A percentile compares a stretch with the other conserved stretches of the same genome.
Evolutionary conservation across 768 basidiomycete genomes (phyloP).

Genomic region (Leccinum imitatum): DNA sequence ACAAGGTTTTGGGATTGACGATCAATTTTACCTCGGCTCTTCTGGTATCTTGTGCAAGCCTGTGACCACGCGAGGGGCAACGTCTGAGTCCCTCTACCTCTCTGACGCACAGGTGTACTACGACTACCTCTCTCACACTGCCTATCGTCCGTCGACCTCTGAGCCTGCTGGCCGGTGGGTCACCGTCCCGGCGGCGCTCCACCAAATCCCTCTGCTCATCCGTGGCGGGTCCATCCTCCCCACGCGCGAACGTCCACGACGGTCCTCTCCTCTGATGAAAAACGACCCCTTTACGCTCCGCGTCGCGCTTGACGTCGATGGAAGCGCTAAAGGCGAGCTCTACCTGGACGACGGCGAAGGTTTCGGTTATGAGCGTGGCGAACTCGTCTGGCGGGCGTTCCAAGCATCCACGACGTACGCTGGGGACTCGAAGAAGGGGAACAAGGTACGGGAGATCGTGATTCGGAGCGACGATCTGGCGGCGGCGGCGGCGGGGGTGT

Average conservation of each 20-base stretch:
- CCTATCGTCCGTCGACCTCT: constrained; percentile 59
- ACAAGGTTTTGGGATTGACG: constrained; percentile 84
- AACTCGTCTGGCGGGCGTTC: constrained; percentile 84
- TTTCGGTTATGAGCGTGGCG: constrained; percentile 70
- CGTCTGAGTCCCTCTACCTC: constrained; percentile 74
- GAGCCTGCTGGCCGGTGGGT: constrained; percentile 55
- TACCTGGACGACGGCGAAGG: constrained; percentile 95
- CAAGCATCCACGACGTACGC: constrained; percentile 46
- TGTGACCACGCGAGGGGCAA: constrained; percentile 71
- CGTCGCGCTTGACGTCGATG: constrained; percentile 66
- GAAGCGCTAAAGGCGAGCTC: constrained; percentile 73
- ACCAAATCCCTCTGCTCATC: constrained; percentile 80
- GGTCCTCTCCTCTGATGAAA: constrained; percentile 86
- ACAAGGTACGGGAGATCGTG: constrained; percentile 42
- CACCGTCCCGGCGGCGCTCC: constrained; percentile 76
- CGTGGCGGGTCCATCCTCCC: constrained; percentile 90
- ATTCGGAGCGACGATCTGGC: constrained; percentile 56
- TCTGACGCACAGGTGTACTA: constrained; percentile 93
- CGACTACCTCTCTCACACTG: constrained; percentile 77
- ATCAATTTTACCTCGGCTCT: constrained; percentile 89
- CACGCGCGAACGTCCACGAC: constrained; percentile 82
- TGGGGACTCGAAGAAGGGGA: background rate
- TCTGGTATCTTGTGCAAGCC: constrained; percentile 93
- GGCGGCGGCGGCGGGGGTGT: constrained; percentile 42
- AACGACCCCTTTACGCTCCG: constrained; percentile 90